Conservation (phyloP, 139 green algal species). For the Chlamydomonas incerta region DNA sequence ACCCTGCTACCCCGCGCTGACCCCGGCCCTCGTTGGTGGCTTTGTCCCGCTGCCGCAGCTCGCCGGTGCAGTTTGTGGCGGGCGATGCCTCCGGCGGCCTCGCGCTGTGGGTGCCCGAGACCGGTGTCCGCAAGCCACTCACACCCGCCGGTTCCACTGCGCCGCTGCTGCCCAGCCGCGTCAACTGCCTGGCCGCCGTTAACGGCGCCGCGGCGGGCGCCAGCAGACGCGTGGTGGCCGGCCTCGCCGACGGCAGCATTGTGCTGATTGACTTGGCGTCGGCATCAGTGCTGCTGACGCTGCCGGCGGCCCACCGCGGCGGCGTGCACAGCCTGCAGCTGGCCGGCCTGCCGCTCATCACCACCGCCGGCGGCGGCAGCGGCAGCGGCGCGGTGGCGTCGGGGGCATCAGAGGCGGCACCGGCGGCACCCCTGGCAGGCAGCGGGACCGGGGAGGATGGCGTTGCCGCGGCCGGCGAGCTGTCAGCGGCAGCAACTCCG, state of each 20-base stretch:
- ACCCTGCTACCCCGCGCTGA: too few species aligned
- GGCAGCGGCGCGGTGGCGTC: too few species aligned
- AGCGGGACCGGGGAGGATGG: neutral
- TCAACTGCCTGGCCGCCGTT: constrained; percentile 17
- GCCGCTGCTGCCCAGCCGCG: constrained; percentile 13
- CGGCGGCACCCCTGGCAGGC: neutral
- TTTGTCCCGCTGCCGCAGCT: neutral
- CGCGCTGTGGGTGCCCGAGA: constrained; percentile 22
- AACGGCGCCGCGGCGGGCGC: neutral
- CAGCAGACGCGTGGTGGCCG: constrained; percentile 19
- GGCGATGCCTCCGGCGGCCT: constrained; percentile 40
- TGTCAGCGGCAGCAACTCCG: too few species aligned
- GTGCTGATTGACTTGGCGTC: constrained; percentile 32
- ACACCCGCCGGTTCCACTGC: neutral
- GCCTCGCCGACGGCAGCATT: constrained; percentile 24
- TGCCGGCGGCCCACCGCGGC: constrained; percentile 30
- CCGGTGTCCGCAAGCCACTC: neutral
- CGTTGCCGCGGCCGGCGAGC: too few species aligned
- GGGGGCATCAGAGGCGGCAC: too few species aligned
- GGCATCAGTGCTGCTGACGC: constrained; percentile 1
- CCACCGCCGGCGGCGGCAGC: too few species aligned
- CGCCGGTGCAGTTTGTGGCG: constrained; percentile 7
- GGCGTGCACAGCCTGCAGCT: constrained; percentile 23
- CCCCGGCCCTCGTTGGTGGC: too few species aligned
- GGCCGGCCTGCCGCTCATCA: neutral